Percentiles rank a stretch among this genome's conserved stretches.
Conservation (phyloP, 306 rosid species). For the Vigna reflexopilosa region DNA sequence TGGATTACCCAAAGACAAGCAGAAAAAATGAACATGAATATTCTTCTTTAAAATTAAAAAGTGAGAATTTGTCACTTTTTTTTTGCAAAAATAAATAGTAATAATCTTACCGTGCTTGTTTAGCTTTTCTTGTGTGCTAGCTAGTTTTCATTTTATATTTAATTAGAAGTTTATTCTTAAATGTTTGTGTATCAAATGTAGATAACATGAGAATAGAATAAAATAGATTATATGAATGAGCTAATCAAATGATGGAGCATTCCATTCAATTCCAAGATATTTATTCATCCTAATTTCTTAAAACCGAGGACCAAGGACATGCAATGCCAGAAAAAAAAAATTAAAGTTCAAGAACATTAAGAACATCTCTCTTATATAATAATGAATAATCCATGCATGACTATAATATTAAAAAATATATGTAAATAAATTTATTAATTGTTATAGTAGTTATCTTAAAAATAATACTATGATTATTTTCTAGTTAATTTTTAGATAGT, state of each 20-base stretch:
- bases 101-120: neutral
- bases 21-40: slow-evolving; percentile 11
- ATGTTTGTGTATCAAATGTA: neutral
- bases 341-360: no score
- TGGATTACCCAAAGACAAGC: slow-evolving; percentile 32
- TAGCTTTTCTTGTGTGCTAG: neutral
- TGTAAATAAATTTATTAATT: no score
- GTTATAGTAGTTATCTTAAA: no score
- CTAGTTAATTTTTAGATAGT: no score
- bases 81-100: neutral
- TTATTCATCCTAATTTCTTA: neutral
- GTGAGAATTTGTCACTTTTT: slow-evolving; percentile 7
- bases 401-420: no score
- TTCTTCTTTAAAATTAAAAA: neutral
- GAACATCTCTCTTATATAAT: no score
- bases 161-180: neutral
- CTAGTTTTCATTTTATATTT: neutral
- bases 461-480: no score
- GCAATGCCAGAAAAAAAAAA: neutral
- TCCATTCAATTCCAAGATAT: neutral
- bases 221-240: neutral
- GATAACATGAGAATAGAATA: neutral
- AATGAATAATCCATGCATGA: no score
- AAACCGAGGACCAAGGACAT: neutral
- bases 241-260: neutral